Evolutionary conservation across 2,329 filamentous ascomycete genomes (phyloP).

Genomic region (Teratosphaeria nubilosa): DNA sequence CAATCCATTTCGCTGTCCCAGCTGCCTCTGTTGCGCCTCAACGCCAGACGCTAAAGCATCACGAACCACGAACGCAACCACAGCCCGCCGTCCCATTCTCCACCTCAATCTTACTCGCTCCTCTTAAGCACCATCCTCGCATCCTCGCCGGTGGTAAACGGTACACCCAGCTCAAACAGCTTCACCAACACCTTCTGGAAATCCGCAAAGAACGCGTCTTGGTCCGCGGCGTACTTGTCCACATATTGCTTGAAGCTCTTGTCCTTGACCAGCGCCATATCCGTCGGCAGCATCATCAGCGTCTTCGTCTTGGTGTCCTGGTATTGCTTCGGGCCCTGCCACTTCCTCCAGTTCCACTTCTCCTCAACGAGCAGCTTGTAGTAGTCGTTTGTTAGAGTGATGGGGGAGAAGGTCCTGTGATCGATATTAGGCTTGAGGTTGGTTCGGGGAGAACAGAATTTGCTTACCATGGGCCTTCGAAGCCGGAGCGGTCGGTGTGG

Average conservation of each 20-base stretch:
- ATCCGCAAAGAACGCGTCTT: conserved; percentile 85
- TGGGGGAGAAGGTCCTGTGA: conserved; percentile 64
- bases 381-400: conserved; percentile 89
- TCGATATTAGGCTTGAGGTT: background rate
- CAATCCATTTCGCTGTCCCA: background rate
- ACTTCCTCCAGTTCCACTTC: conserved; percentile 88
- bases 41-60: background rate
- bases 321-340: conserved; percentile 84
- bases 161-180: conserved; percentile 90
- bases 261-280: conserved; percentile 79
- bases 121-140: conserved; percentile 38
- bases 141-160: conserved; percentile 53
- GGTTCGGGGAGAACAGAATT: background rate
- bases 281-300: conserved; percentile 95
- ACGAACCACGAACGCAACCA: background rate
- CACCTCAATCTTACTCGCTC: conserved; percentile 19
- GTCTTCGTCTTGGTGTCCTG: conserved; percentile 79
- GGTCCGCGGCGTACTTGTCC: conserved; percentile 84
- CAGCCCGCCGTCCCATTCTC: background rate
- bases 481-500: conserved; percentile 82
- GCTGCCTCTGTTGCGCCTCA: background rate
- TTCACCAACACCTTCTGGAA: conserved; percentile 69
- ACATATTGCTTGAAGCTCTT: conserved; percentile 73
- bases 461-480: conserved; percentile 64
- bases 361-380: conserved; percentile 78